Base-by-base conservation (phyloP, 768 basidiomycete species). In the Cystobasidiopsis lactophilus region DNA sequence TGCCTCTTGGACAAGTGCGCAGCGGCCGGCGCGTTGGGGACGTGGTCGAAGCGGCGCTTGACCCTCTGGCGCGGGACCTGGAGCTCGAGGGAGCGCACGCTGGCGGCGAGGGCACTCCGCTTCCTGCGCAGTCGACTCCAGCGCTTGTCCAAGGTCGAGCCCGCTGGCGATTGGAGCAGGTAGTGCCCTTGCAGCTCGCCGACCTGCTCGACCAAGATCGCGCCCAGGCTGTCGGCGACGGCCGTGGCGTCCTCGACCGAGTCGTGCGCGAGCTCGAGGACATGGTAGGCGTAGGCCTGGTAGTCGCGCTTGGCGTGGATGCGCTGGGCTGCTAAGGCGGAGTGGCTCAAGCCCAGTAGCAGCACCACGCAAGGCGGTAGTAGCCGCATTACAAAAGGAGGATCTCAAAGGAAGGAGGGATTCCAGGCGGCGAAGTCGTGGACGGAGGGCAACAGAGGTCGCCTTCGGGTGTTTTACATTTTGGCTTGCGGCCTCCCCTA, bases 191-290 rank as follows among this genome's bases (percentile, higher is more conserved):
- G 63, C 4, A 98, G 74, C 63, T 88, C 80, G 48, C 93, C 88
- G 24, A 78, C 79, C 59, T 76, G 80, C 63, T 89, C 85, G 52
- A 96, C 80, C 45, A 93, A 69, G 67, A 95, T 80, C 21, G 85
- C 79, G 14, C 77, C 78, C 11, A 96, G 72, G 0, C 69, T 65
- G 5, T 64, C 44, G 5, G 77, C 73, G 53, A 79, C 72, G 57
- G 82, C 77, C 52, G 68, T 67, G 56, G 55, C 55, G 26, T 52
- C 29, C 3, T 13, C 30, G 23, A 37, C 16, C 18, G 47, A 35
- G 18, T 45, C 40, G 16, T 29, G 44, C 11, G 40, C 18, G 18
- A 56, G 37, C 51, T 57, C 53, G 53, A 72, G 58, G 19, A 68
- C 66, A 70, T 89, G 95, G 70, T 98, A 96, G 60, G 79, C 72